Base-by-base conservation (phyloP, 306 rosid genomes). In the Prinsepia uniflora region DNA sequence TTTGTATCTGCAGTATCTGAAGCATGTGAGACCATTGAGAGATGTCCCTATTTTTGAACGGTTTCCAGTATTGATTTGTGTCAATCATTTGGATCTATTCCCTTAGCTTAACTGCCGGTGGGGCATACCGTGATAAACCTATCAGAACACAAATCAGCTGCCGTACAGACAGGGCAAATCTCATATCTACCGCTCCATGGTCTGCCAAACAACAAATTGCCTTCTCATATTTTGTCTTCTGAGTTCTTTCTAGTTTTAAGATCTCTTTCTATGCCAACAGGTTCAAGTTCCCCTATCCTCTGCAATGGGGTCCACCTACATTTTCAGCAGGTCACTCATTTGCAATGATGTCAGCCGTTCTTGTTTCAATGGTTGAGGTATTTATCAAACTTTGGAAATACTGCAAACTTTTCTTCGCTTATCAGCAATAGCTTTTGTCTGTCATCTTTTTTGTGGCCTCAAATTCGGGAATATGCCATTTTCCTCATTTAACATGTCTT, bases 261-360 rank as follows among this genome's bases (percentile, higher is more conserved):
- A 76, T 67, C 40, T 65, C 63, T 36, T 5, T 65, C 3, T 57
- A 46, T 68, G 70, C 40, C 68, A 20, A 70, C 71, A 94, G 98
- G 98, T 89, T 94, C 81, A 94, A 87, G 86, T 89, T 90, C 46
- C 98, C 98, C 1, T 94, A 94, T 68, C 98, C 98, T 50, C 84
- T 94, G 78, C 98, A 94, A 68, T 94, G 98, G 98, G 98, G 98
- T 17, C 95, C 98, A 0, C 98, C 98, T 67, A 94, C 98, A 42
- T 94, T 94, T 84, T 89, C 96, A n/a, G 98, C 87, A 0, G 98
- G 96, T 58, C 98, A 94, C 86, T 82, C 97, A n/a, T 89, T 89
- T 71, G 96, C 96, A 19, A 94, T 88, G 89, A 94, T 94, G 97
- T 82, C 98, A 30, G 92, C 96, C 3, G 98, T 94, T 76, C 70